A percentile compares a stretch with the other conserved stretches of the same genome.
These are phyloP conservation scores for Cercophora scortea DNA, from an alignment of 495 filamentous ascomycete species.

Conservation along the genomic window DNA sequence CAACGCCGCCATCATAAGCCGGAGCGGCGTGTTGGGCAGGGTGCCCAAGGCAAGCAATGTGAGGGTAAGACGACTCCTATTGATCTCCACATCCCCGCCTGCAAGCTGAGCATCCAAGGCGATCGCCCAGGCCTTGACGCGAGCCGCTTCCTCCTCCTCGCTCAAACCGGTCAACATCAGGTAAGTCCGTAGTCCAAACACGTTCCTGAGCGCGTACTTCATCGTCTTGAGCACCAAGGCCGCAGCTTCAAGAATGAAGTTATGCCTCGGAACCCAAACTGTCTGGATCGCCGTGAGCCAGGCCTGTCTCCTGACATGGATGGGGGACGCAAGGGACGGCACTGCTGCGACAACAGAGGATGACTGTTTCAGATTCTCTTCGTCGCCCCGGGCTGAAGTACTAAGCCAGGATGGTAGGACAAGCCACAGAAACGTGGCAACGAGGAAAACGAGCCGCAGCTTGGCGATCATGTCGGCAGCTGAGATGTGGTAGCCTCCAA, in stretches of 20 bases:
- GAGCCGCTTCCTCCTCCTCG: constrained; percentile 76
- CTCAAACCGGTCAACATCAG: constrained; percentile 70
- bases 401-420: constrained; percentile 61
- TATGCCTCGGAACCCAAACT: constrained; percentile 85
- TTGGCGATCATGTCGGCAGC: constrained; percentile 33
- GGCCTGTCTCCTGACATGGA: constrained; percentile 78
- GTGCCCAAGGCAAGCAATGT: constrained; percentile 86
- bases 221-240: constrained; percentile 71
- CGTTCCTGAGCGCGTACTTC: constrained; percentile 71
- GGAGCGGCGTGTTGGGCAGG: constrained; percentile 71
- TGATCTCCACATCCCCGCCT: constrained; percentile 88
- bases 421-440: constrained; percentile 61
- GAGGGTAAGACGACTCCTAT: constrained; percentile 75
- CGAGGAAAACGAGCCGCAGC: constrained; percentile 53
- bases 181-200: constrained; percentile 69
- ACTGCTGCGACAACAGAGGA: constrained; percentile 39
- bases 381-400: constrained; percentile 32
- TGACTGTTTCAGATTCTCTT: constrained; percentile 24
- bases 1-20: constrained; percentile 86
- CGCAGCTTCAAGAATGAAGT: constrained; percentile 74
- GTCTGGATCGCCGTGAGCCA: constrained; percentile 95
- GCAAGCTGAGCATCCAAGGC: constrained; percentile 90
- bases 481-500: constrained; percentile 40
- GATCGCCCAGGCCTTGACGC: constrained; percentile 90
- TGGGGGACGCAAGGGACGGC: constrained; percentile 70